phyloP scores from a whole-genome alignment of 2,329 filamentous ascomycete genomes.

The Fusarium kyushuense region DNA sequence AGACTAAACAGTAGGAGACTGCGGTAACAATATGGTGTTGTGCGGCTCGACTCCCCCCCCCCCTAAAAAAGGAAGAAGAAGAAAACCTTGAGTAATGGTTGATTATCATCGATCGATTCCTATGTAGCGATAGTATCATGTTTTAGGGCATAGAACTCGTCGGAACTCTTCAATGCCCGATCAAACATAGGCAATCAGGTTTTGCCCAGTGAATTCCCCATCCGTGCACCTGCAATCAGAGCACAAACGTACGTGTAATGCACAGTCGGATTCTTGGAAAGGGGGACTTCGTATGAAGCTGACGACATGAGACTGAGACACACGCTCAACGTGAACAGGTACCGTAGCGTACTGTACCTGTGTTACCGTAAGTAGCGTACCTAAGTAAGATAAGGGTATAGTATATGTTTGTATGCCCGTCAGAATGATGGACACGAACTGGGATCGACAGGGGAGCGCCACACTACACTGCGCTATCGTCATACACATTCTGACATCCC shows the following conservation, averaged over 20 bases:
- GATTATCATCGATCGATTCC: conserved; percentile 2
- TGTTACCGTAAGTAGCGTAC: neutral
- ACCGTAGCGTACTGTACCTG: conserved; percentile 4
- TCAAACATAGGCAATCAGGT: conserved; percentile 20
- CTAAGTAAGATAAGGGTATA: neutral
- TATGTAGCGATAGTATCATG: conserved; percentile 7
- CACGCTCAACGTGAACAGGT: neutral
- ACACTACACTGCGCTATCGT: conserved; percentile 23
- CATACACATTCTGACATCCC: conserved; percentile 14
- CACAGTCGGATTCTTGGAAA: conserved; percentile 30
- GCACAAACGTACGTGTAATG: neutral
- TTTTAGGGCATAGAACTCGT: conserved; percentile 24
- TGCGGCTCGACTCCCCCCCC: neutral
- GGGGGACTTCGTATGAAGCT: conserved; percentile 33
- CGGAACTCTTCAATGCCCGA: conserved; percentile 16
- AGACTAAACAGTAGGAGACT: conserved; percentile 2
- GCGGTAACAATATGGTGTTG: neutral
- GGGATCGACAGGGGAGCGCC: conserved; percentile 42
- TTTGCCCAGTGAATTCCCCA: conserved; percentile 29
- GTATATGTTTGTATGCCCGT: conserved; percentile 25
- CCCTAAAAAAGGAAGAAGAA: too few relatives aligned
- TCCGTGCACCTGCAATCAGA: conserved; percentile 37
- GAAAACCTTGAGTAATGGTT: conserved; percentile 14
- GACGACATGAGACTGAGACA: conserved; percentile 30
- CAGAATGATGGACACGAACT: conserved; percentile 34